Percentiles rank a stretch among this genome's conserved stretches.
Evolutionary conservation across 208 protist genomes (phyloP).

Genomic region (Acanthamoeba castellanii): DNA sequence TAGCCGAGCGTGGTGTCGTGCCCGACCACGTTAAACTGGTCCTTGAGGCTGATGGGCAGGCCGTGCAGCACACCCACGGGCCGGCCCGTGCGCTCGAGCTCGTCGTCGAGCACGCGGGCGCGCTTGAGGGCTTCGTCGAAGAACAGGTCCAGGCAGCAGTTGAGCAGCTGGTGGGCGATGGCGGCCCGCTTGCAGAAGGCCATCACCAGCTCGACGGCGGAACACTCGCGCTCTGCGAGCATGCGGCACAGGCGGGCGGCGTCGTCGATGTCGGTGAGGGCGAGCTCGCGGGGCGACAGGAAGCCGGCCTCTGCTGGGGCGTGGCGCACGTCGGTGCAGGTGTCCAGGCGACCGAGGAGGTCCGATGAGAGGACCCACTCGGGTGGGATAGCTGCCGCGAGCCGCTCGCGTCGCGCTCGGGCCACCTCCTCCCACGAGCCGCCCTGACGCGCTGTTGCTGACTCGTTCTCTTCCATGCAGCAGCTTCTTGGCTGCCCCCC

Average conservation of each 20-base stretch:
- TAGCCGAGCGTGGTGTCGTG: slow-evolving; percentile 64
- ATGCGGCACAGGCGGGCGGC: background rate
- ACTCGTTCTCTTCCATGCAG: no score
- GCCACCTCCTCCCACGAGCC: slow-evolving; percentile 1
- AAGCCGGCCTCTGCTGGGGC: slow-evolving; percentile 15
- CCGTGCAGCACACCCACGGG: slow-evolving; percentile 72
- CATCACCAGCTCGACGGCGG: slow-evolving; percentile 44
- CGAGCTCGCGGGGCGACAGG: slow-evolving; percentile 42
- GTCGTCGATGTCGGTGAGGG: background rate
- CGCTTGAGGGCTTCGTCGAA: slow-evolving; percentile 71
- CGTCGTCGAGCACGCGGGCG: slow-evolving; percentile 33
- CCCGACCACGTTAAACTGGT: slow-evolving; percentile 73
- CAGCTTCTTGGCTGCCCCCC: no score
- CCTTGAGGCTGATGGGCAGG: slow-evolving; percentile 73
- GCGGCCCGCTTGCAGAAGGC: slow-evolving; percentile 52
- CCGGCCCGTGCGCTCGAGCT: background rate
- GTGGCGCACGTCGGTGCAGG: background rate
- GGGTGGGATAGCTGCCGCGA: slow-evolving; percentile 10
- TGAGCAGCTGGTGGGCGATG: slow-evolving; percentile 42
- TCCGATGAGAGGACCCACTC: background rate
- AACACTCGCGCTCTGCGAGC: slow-evolving; percentile 1
- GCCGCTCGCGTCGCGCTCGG: background rate
- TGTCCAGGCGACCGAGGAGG: background rate
- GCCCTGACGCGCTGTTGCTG: background rate
- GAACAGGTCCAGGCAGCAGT: slow-evolving; percentile 42